Evolutionary conservation across 2,329 filamentous ascomycete species (phyloP).

Genomic region (Fusarium irregulare): DNA sequence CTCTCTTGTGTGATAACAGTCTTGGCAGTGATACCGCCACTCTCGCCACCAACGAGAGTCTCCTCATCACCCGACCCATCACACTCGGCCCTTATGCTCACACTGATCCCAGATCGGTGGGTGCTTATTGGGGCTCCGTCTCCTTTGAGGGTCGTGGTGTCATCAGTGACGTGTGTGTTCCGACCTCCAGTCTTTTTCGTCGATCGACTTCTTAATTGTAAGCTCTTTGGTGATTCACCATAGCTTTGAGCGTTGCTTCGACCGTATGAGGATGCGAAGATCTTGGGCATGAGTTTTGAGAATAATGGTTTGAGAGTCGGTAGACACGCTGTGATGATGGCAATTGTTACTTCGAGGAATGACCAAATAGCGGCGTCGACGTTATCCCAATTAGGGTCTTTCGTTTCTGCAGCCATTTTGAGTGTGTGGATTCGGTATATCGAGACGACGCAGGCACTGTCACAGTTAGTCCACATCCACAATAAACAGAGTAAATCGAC

Average conservation of each 20-base stretch:
- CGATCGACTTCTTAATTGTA: neutral
- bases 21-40: neutral
- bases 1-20: neutral
- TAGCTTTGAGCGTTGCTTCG: neutral
- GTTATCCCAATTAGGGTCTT: conserved; percentile 30
- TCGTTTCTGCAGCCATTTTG: conserved; percentile 5
- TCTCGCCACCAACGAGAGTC: neutral
- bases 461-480: neutral
- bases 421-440: conserved; percentile 24
- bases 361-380: conserved; percentile 27
- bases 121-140: neutral
- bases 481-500: fast-evolving
- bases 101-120: neutral
- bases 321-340: conserved; percentile 20
- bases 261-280: neutral
- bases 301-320: conserved; percentile 19
- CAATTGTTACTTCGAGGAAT: conserved; percentile 19
- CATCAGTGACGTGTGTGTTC: neutral
- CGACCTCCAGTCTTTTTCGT: neutral
- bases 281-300: conserved; percentile 16
- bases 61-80: neutral
- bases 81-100: neutral
- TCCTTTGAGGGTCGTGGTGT: neutral
- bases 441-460: conserved; percentile 19
- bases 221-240: neutral